Base-by-base conservation (phyloP, 225 moss, liverwort and hornwort species). In the Physcomitrium patens region DNA sequence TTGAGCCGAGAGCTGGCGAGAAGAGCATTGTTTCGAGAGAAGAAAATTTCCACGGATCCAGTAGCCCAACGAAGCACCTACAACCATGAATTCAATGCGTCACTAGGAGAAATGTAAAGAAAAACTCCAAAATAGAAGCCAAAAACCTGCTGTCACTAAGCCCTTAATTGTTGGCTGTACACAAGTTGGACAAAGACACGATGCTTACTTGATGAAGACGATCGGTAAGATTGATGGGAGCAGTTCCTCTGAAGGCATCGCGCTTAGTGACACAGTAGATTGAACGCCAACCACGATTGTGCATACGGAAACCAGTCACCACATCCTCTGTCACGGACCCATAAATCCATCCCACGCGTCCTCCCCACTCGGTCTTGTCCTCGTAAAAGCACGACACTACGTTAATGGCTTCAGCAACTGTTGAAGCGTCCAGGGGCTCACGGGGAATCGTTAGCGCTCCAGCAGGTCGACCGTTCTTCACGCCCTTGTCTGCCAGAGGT, bases 311-410 rank as follows among this genome's bases (percentile, higher is more conserved):
- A 42, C 96, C 96, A 60, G 96, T 96, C 19, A 96, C 96, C 47
- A 96, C 96, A 78, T 96, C 96, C 83, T 96, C 96, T 59, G 96
- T 96, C 73, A 96, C 96, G 18, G 96, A 96, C 37, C 96, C 96
- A 23, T 96, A 96, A 88, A 96, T 96, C 96, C 96, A 96, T 31
- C 96, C 96, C 60, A 93, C 96, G 57, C 96, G 86, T 4, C 73
- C 79, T 17, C 96, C 96, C 96, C 96, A 96, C 70, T 96, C 96
- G 4, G 96, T 93, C 76, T 93, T 96, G 60, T 96, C 92, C 75
- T 96, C 96, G 72, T 93, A 96, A 61, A 93, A 96, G 68, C 96
- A 96, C 2, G 96, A 96, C 52, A 96, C 90, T 10, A 96, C 96
- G 69, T 90, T 93, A 76, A 96, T 96, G 23, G 96, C 96, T 63